Percentiles rank a stretch among this genome's conserved stretches.
These are phyloP conservation scores for Gracilaria domingensis DNA, from an alignment of 23 red algal species.

Conservation along the genomic window DNA sequence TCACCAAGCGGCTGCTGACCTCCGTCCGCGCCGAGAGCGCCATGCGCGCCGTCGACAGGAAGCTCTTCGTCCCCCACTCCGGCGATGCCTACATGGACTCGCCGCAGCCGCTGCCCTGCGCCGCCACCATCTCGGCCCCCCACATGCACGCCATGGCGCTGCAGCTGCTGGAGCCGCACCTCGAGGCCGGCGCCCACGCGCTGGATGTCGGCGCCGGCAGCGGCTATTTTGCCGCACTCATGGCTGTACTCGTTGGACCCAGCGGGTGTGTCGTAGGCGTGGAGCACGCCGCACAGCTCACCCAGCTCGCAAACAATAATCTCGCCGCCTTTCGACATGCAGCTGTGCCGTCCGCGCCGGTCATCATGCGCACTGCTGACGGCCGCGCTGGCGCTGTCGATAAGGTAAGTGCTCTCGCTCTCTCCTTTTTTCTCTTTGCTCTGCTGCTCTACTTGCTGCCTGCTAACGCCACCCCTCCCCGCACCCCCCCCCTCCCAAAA, in stretches of 20 bases:
- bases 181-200: conserved; percentile 56
- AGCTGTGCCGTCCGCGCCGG: conserved; percentile 29
- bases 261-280: conserved; percentile 77
- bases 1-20: conserved; percentile 47
- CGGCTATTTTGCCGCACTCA: conserved; percentile 79
- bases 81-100: conserved; percentile 74
- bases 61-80: conserved; percentile 55
- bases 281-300: conserved; percentile 81
- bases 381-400: conserved; percentile 48
- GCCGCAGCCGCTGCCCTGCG: conserved; percentile 79
- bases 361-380: conserved; percentile 66
- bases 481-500: background rate
- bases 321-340: conserved; percentile 39
- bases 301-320: conserved; percentile 49
- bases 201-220: conserved; percentile 89
- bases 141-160: conserved; percentile 96
- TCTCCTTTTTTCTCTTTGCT: background rate
- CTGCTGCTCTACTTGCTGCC: conserved; percentile 4
- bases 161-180: conserved; percentile 60
- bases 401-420: background rate
- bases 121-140: conserved; percentile 90
- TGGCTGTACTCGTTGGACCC: conserved; percentile 52
- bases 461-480: background rate
- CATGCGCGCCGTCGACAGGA: conserved; percentile 79
- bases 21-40: conserved; percentile 60